phyloP scores from a whole-genome alignment of 306 rosid genomes.

The Glycyrrhiza uralensis region DNA sequence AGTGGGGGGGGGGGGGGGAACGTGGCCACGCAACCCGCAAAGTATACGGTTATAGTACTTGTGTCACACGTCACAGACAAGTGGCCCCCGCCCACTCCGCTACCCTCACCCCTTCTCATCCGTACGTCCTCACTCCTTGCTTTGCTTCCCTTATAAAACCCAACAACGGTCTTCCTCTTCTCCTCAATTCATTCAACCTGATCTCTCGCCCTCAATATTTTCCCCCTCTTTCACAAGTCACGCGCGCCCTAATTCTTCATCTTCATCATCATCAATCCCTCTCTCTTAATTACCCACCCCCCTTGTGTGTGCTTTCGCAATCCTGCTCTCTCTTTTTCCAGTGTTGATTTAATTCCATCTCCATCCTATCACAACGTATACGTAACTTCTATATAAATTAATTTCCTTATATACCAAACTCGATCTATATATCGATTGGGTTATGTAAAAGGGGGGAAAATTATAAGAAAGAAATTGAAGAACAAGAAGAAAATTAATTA shows the following conservation, averaged over 20 bases:
- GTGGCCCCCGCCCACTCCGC: neutral
- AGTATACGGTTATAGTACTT: neutral
- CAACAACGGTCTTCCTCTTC: neutral
- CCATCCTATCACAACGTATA: no score
- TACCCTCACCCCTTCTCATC: neutral
- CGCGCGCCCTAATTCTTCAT: no score
- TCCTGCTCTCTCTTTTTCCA: neutral
- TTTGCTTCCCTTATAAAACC: neutral
- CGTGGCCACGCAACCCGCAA: neutral
- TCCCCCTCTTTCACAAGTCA: neutral
- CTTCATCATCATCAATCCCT: neutral
- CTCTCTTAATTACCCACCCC: no score
- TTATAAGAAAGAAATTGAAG: neutral
- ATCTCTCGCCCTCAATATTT: neutral
- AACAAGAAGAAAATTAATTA: neutral
- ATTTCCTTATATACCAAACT: no score
- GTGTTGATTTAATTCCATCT: no score
- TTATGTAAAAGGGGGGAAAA: neutral
- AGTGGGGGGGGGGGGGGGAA: no score
- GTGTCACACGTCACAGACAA: neutral
- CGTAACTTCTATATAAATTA: no score
- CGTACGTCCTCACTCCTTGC: neutral
- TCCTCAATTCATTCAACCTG: no score
- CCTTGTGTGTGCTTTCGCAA: neutral
- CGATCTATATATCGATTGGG: no score